Evolutionary conservation across 352 stramenopile species (phyloP).

Genomic region (Pythium diclinum): DNA sequence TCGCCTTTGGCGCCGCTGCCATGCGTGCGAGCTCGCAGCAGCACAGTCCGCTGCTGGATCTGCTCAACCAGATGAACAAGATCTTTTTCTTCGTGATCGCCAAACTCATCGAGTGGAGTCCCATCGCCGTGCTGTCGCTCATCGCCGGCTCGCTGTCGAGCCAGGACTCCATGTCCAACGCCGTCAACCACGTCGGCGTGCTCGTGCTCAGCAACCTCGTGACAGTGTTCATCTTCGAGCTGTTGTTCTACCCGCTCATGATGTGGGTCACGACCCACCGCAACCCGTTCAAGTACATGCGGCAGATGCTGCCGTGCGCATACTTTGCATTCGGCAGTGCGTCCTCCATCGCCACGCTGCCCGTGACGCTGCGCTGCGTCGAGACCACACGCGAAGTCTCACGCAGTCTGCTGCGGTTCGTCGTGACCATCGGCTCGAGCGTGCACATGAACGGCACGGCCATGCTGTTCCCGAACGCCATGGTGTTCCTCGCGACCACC

Average conservation of each 20-base stretch:
- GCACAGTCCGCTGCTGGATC: conserved; percentile 48
- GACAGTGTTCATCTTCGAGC: conserved; percentile 44
- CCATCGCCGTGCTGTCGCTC: conserved; percentile 64
- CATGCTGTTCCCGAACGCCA: conserved; percentile 64
- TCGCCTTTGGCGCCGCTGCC: conserved; percentile 55
- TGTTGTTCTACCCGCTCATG: conserved; percentile 54
- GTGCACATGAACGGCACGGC: conserved; percentile 78
- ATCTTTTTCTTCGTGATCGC: conserved; percentile 68
- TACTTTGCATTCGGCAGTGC: conserved; percentile 67
- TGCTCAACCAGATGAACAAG: conserved; percentile 67
- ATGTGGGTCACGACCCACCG: conserved; percentile 41
- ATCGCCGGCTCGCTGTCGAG: conserved; percentile 58
- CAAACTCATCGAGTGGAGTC: conserved; percentile 63
- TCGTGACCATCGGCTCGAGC: conserved; percentile 67
- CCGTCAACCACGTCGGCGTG: conserved; percentile 49
- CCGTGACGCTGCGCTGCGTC: conserved; percentile 63
- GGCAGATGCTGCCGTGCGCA: conserved; percentile 52
- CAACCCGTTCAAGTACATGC: conserved; percentile 62
- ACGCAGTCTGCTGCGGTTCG: conserved; percentile 53
- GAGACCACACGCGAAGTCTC: conserved; percentile 59
- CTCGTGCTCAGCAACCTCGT: conserved; percentile 54
- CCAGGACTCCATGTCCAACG: conserved; percentile 40
- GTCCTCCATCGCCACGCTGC: conserved; percentile 65
- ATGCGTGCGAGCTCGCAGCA: conserved; percentile 49
- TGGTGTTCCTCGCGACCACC: conserved; percentile 68